Base-by-base conservation (phyloP, 2,329 filamentous ascomycete genomes). In the Penicillium psychrosexuale region DNA sequence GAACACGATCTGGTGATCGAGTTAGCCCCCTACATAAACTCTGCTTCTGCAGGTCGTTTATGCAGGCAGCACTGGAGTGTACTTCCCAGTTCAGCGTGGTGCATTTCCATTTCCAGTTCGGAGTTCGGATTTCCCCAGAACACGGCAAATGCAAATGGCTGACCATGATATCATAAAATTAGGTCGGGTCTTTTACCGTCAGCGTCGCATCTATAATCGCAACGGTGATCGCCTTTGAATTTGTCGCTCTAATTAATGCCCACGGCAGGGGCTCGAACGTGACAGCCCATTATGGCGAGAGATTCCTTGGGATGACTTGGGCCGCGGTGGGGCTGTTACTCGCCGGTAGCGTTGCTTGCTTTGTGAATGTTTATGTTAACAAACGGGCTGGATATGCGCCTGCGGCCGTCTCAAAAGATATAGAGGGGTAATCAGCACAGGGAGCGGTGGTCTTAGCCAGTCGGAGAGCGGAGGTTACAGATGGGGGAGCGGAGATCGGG, bases 141-240 rank as follows among this genome's bases (percentile, higher is more conserved):
- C 39, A 45, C 22, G 12, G 19, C 19, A 19, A 19, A 19, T 19
- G 28, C 22, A 11, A 15, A 17, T 49, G 17, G 30, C 37, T 55
- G 24, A 51, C 52, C 47, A n/a, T 24, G 17, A 34, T 17, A 44
- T 42, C 22, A 51, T 54, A 19, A 27, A 28, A 33, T 57, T 37
- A 77, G 73, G 63, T 84, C n/a, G 78, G 80, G 0, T 82, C 84
- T 58, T 38, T 84, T 7, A 73, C 84, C 12, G 80, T 88, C 64
- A 88, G 88, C 3, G 85, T 86, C 49, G 85, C 88, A 45, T 92
- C 88, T 19, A 90, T 90, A 62, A 87, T 92, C 24, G 83, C 85
- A 27, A 88, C 83, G 0, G 86, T 88, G 17, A 70, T 85, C 5
- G 78, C 79, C 11, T 76, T 80, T 51, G 82, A 84, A 68, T 82